Percentiles rank a stretch among this genome's conserved stretches.
These are phyloP conservation scores for Nakazawaea peltata DNA, from an alignment of 805 yeast genomes.

Conservation along the genomic window DNA sequence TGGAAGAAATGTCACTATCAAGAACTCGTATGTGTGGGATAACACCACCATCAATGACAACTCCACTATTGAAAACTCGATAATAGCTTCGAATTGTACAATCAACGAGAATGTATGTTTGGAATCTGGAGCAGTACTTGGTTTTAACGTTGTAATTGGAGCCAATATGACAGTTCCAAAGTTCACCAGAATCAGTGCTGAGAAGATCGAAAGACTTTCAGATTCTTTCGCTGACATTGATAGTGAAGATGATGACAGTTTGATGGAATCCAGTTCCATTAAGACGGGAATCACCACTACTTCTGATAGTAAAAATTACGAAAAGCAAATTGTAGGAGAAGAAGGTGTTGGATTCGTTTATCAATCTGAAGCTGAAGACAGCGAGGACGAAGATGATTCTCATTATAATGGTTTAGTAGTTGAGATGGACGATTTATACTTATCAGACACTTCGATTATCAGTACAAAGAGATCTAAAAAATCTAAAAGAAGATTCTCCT, in stretches of 20 bases:
- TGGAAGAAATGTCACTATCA: slow-evolving; percentile 67
- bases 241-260: slow-evolving; percentile 22
- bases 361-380: slow-evolving; percentile 25
- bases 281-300: neutral
- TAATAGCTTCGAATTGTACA: slow-evolving; percentile 59
- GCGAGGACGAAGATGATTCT: slow-evolving; percentile 29
- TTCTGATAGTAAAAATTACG: slow-evolving; percentile 11
- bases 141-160: slow-evolving; percentile 65
- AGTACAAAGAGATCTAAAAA: slow-evolving; percentile 31
- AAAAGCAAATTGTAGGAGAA: slow-evolving; percentile 32
- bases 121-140: slow-evolving; percentile 70
- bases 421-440: slow-evolving; percentile 33
- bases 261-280: neutral
- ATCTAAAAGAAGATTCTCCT: slow-evolving; percentile 29
- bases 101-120: slow-evolving; percentile 46
- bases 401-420: slow-evolving; percentile 34
- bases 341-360: slow-evolving; percentile 44
- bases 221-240: slow-evolving; percentile 19
- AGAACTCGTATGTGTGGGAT: slow-evolving; percentile 84
- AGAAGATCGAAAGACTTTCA: slow-evolving; percentile 27
- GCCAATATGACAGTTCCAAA: slow-evolving; percentile 38
- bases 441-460: slow-evolving; percentile 47
- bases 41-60: slow-evolving; percentile 66
- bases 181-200: slow-evolving; percentile 44
- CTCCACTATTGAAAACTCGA: slow-evolving; percentile 47